Evolutionary conservation across 192 early-diverging fungal genomes (phyloP).

Genomic region (Coemansia guatemalensis): DNA sequence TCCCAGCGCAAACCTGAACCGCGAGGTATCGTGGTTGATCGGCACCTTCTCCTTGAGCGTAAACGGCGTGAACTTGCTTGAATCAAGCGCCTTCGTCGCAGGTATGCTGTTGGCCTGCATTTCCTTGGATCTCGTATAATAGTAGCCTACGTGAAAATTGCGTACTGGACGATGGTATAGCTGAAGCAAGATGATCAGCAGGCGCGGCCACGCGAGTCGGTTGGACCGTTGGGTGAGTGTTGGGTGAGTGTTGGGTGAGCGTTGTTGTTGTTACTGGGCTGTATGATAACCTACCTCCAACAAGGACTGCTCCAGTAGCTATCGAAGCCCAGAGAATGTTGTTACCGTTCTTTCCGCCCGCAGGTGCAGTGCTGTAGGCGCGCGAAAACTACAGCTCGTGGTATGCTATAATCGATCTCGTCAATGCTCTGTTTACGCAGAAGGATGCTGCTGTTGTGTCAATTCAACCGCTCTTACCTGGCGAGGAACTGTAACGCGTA

Average conservation of each 20-base stretch:
- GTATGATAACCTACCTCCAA: conserved; percentile 39
- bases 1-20: conserved; percentile 71
- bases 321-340: conserved; percentile 44
- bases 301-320: conserved; percentile 46
- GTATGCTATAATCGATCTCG: not conserved
- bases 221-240: not conserved
- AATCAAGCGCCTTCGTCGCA: conserved; percentile 37
- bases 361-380: conserved; percentile 43
- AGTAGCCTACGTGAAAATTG: conserved; percentile 37
- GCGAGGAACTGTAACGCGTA: conserved; percentile 40
- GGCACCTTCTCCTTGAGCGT: conserved; percentile 50
- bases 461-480: conserved; percentile 20
- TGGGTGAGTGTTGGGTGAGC: not conserved
- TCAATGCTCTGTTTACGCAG: not conserved
- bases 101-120: conserved; percentile 3
- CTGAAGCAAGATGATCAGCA: not conserved
- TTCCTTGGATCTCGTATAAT: conserved; percentile 40
- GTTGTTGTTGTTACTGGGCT: not conserved
- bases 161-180: conserved; percentile 4
- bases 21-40: conserved; percentile 70
- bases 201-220: not conserved
- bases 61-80: conserved; percentile 46
- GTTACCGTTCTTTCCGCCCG: conserved; percentile 22
- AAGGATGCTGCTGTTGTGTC: not conserved
- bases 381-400: conserved; percentile 32